A percentile compares a stretch with the other conserved stretches of the same genome.
phyloP scores from a whole-genome alignment of 305 asterid genomes.

The Ajuga reptans region DNA sequence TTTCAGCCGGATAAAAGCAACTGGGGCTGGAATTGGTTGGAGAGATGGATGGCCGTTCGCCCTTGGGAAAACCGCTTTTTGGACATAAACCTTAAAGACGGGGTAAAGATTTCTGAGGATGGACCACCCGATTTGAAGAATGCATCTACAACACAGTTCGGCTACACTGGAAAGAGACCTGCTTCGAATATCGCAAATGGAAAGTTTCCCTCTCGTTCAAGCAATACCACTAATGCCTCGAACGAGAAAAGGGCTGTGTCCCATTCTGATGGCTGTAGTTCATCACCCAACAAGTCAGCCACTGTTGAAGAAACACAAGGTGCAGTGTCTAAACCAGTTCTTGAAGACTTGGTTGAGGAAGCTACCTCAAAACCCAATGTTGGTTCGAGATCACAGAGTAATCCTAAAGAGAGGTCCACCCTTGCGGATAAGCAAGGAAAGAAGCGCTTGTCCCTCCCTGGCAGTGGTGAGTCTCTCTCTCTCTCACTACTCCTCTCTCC shows the following conservation, averaged over 20 bases:
- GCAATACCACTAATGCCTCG: slow-evolving; percentile 36
- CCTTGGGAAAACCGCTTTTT: slow-evolving; percentile 96
- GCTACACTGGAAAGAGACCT: slow-evolving; percentile 39
- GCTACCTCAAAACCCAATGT: slow-evolving; percentile 46
- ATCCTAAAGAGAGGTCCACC: slow-evolving; percentile 73
- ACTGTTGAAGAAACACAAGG: slow-evolving; percentile 45
- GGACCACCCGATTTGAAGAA: slow-evolving; percentile 40
- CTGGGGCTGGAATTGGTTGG: slow-evolving; percentile 99
- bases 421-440: slow-evolving; percentile 56
- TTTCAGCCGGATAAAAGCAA: slow-evolving; percentile 81
- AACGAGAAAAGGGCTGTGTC: slow-evolving; percentile 48
- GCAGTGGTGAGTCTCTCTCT: slow-evolving; percentile 48
- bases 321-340: slow-evolving; percentile 37
- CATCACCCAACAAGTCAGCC: slow-evolving; percentile 50
- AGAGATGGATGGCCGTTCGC: slow-evolving; percentile 98
- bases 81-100: slow-evolving; percentile 65
- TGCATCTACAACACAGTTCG: slow-evolving; percentile 32
- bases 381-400: slow-evolving; percentile 67
- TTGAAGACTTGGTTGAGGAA: slow-evolving; percentile 52
- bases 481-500: slow-evolving; percentile 8
- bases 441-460: slow-evolving; percentile 71
- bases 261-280: slow-evolving; percentile 55
- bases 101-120: slow-evolving; percentile 42
- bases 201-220: slow-evolving; percentile 41
- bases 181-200: slow-evolving; percentile 37